phyloP scores from a whole-genome alignment of 441 rosid species.

The Erysimum pusillum region DNA sequence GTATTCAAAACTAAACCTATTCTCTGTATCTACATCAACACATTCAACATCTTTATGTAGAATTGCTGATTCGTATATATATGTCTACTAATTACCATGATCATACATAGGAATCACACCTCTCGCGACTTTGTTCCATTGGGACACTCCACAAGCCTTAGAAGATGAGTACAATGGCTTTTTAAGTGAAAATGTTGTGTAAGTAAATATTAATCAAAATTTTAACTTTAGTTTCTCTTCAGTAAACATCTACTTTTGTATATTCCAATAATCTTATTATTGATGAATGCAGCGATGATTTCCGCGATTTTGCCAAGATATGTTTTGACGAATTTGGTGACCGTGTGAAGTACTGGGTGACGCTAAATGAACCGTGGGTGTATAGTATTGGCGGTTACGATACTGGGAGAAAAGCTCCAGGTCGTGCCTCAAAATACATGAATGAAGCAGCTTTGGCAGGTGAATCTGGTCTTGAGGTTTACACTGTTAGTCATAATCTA shows the following conservation, averaged over 20 bases:
- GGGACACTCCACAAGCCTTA: conserved; percentile 72
- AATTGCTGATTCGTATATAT: neutral
- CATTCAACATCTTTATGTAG: neutral
- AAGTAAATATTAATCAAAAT: conserved; percentile 24
- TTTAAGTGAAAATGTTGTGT: conserved; percentile 52
- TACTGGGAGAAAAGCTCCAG: conserved; percentile 45
- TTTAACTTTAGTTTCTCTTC: neutral
- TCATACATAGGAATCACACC: conserved; percentile 51
- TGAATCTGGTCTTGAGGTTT: conserved; percentile 51
- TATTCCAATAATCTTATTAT: conserved; percentile 14
- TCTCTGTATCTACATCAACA: neutral
- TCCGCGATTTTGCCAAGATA: conserved; percentile 42
- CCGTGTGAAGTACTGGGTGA: conserved; percentile 55
- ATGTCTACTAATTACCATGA: neutral
- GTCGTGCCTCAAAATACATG: conserved; percentile 51
- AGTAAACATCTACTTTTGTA: neutral
- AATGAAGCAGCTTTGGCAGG: conserved; percentile 49
- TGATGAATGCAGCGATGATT: conserved; percentile 50
- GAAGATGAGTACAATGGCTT: conserved; percentile 65
- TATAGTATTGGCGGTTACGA: conserved; percentile 47
- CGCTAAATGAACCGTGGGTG: conserved; percentile 47
- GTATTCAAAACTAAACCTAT: conserved; percentile 34
- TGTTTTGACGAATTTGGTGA: conserved; percentile 62
- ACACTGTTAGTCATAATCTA: conserved; percentile 48
- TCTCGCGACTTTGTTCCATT: conserved; percentile 61